Evolutionary conservation across 352 stramenopile genomes (phyloP), one percentile per base, ranked within the genome.

Genomic region (Phytophthora europaea): DNA sequence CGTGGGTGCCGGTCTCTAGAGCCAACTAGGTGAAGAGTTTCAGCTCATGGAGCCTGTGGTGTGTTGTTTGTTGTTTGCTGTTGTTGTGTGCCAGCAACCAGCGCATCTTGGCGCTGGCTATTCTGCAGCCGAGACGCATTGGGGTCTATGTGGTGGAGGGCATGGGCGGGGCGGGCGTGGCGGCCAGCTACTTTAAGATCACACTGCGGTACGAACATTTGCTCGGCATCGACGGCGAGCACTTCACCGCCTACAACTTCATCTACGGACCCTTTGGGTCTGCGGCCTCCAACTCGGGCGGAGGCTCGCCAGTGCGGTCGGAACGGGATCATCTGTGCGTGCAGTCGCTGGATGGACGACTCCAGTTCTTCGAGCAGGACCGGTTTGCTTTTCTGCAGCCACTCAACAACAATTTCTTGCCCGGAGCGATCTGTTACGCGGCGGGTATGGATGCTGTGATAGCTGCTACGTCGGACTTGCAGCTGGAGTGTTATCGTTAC

Each of bases 321-420:
- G 82, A 91, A 12, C 76, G 84, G 4, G 92, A 98, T 54, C 88
- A 97, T 61, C 69, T 98, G 4, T 94, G 88, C n/a, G 92, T 98
- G 8, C 94, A 98, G 75, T 95, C 89, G 45, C 86, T 98, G 50
- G 94, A 98, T 71, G 91, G 94, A 0, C 81, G 92, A 5, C 75
- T 98, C n/a, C 90, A 97, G 69, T 94, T 98, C 58, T 98, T 98
- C 52, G 92, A 98, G 70, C 94, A 98, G 65, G 93, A 98, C 52
- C 82, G 89, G 2, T 89, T 95, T 70, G 88, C 91, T 3, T 98
- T 98, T 76, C 69, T 95, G 51, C 78, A 95, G 59, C 81, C 92
- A 18, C 75, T 98, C 3, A 93, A 94, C 61, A 87, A 92, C 57
- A 90, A 81, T 54, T 87, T 98, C 45, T 63, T 97, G 0, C 92